Evolutionary conservation across 306 rosid genomes (phyloP).

Genomic region (Mimosa bimucronata): DNA sequence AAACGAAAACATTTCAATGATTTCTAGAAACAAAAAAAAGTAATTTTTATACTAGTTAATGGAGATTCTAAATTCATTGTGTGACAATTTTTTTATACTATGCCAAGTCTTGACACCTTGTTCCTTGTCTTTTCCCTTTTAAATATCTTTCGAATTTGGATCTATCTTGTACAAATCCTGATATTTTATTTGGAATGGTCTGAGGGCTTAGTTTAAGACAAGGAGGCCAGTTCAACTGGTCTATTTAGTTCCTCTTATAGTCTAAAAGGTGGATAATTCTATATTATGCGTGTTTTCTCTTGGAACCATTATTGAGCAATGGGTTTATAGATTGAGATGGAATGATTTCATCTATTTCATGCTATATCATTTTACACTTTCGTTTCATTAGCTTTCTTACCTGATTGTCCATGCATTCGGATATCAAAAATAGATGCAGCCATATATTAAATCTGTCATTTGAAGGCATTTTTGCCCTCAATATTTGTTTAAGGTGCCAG

Average conservation of each 20-base stretch:
- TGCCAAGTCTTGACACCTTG: conserved; percentile 28
- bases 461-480: too few relatives aligned
- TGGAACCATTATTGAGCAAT: conserved; percentile 9
- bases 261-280: background rate
- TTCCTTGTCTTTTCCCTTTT: background rate
- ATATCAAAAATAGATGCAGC: background rate
- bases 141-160: conserved; percentile 13
- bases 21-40: conserved; percentile 18
- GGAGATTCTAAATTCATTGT: conserved; percentile 10
- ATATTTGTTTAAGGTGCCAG: too few relatives aligned
- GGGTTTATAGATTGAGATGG: conserved; percentile 17
- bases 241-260: conserved; percentile 20
- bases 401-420: background rate
- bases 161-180: conserved; percentile 1
- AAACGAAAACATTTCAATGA: conserved; percentile 21
- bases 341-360: conserved; percentile 18
- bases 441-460: too few relatives aligned
- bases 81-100: conserved; percentile 13
- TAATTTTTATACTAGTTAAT: conserved; percentile 15
- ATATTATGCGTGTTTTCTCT: conserved; percentile 7
- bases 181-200: conserved; percentile 4
- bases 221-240: conserved; percentile 22
- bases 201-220: conserved; percentile 7
- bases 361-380: conserved; percentile 2
- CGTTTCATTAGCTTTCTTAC: conserved; percentile 15